phyloP scores from a whole-genome alignment of 2,329 filamentous ascomycete species.

The Aspergillus tanneri region DNA sequence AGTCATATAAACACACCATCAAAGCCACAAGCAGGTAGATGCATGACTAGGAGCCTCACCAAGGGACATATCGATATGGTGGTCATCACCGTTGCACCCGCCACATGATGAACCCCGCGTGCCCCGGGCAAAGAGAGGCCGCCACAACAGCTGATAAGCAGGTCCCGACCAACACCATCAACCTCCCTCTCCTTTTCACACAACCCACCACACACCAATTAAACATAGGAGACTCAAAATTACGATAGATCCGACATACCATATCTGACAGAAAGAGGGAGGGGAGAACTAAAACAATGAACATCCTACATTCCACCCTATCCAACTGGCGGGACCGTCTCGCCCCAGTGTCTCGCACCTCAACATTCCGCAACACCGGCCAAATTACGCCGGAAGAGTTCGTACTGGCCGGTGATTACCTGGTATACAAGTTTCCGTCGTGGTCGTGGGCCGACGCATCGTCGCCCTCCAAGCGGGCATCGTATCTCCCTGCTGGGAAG shows the following conservation, averaged over 20 bases:
- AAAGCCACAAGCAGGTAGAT: no score
- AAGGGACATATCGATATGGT: background rate
- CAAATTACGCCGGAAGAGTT: conserved; percentile 98
- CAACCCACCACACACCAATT: no score
- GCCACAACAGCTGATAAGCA: conserved; percentile 5
- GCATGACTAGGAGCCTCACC: no score
- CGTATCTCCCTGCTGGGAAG: conserved; percentile 81
- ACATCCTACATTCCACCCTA: conserved; percentile 87
- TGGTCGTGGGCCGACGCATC: conserved; percentile 96
- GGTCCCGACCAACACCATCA: background rate
- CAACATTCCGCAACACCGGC: conserved; percentile 88
- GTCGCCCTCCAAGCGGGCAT: conserved; percentile 71
- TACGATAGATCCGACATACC: no score
- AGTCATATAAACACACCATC: no score
- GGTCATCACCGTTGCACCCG: no score
- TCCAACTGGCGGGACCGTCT: conserved; percentile 90
- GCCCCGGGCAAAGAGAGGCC: conserved; percentile 1
- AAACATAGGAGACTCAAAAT: no score
- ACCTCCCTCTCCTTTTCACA: background rate
- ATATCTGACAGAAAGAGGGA: no score
- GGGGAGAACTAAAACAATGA: conserved; percentile 56
- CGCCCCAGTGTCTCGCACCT: conserved; percentile 83
- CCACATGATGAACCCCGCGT: conserved; percentile 4
- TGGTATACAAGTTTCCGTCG: conserved; percentile 98
- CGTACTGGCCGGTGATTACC: conserved; percentile 89